A percentile compares a stretch with the other conserved stretches of the same genome.
phyloP scores from a whole-genome alignment of 164 flowering plant species.

The Aristolochia fimbriata region DNA sequence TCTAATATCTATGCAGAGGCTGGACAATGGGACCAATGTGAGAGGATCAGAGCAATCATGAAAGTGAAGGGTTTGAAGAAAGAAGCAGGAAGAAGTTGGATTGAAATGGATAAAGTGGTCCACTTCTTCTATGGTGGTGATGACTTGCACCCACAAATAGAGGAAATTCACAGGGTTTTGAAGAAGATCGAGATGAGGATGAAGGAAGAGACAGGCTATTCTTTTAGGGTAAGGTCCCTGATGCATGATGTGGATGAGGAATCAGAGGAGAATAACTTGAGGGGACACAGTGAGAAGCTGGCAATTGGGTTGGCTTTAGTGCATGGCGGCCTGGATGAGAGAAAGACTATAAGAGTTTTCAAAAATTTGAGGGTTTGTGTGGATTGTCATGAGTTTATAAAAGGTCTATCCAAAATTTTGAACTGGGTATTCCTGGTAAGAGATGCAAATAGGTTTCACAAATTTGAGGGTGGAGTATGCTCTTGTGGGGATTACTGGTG shows the following conservation, averaged over 20 bases:
- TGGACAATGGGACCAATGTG: constrained; percentile 54
- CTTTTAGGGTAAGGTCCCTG: constrained; percentile 29
- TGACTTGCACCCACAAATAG: constrained; percentile 43
- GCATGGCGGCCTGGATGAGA: constrained; percentile 24
- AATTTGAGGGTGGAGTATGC: constrained; percentile 49
- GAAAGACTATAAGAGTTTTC: constrained; percentile 42
- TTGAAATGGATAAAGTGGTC: constrained; percentile 54
- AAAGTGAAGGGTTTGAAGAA: constrained; percentile 57
- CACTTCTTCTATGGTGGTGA: constrained; percentile 64
- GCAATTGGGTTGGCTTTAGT: constrained; percentile 63
- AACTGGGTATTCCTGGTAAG: constrained; percentile 45
- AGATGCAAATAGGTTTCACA: constrained; percentile 75
- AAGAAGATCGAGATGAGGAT: constrained; percentile 48
- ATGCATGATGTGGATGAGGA: constrained; percentile 71
- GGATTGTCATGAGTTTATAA: constrained; percentile 72
- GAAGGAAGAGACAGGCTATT: constrained; percentile 54
- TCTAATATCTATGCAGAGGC: constrained; percentile 62
- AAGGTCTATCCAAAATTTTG: constrained; percentile 51
- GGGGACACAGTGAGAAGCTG: constrained; percentile 69
- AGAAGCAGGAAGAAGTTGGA: constrained; percentile 73
- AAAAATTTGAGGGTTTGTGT: constrained; percentile 73
- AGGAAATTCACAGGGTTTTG: constrained; percentile 31
- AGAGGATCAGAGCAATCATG: constrained; percentile 37
- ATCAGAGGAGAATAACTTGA: constrained; percentile 57
- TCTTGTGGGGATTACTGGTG: constrained; percentile 77